Conservation (phyloP, 805 yeast genomes). For the Priceomyces carsonii region DNA sequence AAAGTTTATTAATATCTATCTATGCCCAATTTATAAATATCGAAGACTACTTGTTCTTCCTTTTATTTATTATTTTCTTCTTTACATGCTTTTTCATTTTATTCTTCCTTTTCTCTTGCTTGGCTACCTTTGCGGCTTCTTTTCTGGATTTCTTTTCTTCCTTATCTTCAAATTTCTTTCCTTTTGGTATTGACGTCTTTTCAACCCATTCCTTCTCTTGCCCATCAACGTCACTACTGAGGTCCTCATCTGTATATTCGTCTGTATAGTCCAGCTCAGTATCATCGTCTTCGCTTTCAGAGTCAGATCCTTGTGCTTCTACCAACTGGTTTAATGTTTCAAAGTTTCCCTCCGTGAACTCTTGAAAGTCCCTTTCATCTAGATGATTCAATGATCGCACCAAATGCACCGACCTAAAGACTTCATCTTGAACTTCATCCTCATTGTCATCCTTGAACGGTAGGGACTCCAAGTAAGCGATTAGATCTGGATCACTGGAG, state of each 20-base stretch:
- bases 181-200: slow-evolving; percentile 45
- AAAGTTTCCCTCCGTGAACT: slow-evolving; percentile 76
- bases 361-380: slow-evolving; percentile 86
- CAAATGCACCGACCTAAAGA: slow-evolving; percentile 78
- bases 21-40: too few species aligned
- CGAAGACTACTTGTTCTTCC: slow-evolving; percentile 45
- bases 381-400: slow-evolving; percentile 79
- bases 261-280: slow-evolving; percentile 28
- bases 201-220: slow-evolving; percentile 45
- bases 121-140: slow-evolving; percentile 31
- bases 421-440: slow-evolving; percentile 70
- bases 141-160: slow-evolving; percentile 50
- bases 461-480: slow-evolving; percentile 45
- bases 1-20: too few species aligned
- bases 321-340: slow-evolving; percentile 71
- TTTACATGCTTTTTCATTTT: slow-evolving; percentile 40
- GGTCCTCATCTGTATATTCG: slow-evolving; percentile 19
- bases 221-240: slow-evolving; percentile 34
- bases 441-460: slow-evolving; percentile 59
- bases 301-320: slow-evolving; percentile 27
- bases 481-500: slow-evolving; percentile 44
- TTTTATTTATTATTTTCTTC: slow-evolving; percentile 57
- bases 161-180: slow-evolving; percentile 64
- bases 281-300: slow-evolving; percentile 18
- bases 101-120: slow-evolving; percentile 33